phyloP scores from a whole-genome alignment of 192 early-diverging fungal genomes.

The Backusella parvicylindrica region DNA sequence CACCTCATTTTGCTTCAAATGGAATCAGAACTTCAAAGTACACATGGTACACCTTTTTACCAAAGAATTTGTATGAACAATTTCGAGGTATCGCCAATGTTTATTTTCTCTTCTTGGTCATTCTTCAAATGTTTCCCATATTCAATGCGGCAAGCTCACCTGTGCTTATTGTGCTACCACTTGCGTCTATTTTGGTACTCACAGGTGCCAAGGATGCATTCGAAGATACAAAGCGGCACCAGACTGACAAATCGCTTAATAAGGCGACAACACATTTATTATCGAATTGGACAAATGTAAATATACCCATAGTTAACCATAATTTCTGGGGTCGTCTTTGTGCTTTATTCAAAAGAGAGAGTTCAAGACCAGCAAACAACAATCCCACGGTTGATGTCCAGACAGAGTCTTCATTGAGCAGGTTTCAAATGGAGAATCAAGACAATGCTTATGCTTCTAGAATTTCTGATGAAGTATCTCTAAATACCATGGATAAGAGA shows the following conservation, averaged over 20 bases:
- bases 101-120: slow-evolving; percentile 86
- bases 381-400: background rate
- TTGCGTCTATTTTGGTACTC: slow-evolving; percentile 72
- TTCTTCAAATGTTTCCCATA: slow-evolving; percentile 67
- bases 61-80: slow-evolving; percentile 94
- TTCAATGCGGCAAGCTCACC: slow-evolving; percentile 65
- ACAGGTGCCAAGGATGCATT: slow-evolving; percentile 87
- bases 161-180: slow-evolving; percentile 72
- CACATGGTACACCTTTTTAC: slow-evolving; percentile 82
- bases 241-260: slow-evolving; percentile 85
- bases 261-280: slow-evolving; percentile 50
- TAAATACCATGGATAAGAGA: slow-evolving; percentile 9
- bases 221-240: slow-evolving; percentile 87
- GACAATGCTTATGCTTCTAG: background rate
- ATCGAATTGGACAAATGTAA: slow-evolving; percentile 59
- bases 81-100: slow-evolving; percentile 92
- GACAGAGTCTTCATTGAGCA: background rate
- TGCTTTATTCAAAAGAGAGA: background rate
- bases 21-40: slow-evolving; percentile 88
- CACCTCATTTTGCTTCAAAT: slow-evolving; percentile 40
- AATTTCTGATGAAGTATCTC: background rate
- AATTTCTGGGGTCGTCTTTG: background rate
- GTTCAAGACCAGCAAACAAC: background rate
- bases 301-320: slow-evolving; percentile 30
- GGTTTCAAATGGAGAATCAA: background rate